Conservation (phyloP, 768 basidiomycete species). For the Collybia mongolica region DNA sequence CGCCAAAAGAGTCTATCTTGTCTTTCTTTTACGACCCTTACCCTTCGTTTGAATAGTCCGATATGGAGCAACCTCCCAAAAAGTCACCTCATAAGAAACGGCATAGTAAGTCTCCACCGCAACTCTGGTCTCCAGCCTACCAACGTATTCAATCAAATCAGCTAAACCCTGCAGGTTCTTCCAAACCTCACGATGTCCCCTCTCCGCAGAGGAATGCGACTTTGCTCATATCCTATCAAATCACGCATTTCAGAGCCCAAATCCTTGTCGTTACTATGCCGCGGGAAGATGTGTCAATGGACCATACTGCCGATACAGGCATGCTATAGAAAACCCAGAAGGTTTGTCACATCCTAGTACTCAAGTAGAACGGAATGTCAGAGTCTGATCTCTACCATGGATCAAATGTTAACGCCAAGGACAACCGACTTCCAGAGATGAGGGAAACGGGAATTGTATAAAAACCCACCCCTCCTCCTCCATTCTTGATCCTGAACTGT, state of each 20-base stretch:
- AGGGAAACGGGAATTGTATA: neutral
- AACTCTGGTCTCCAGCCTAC: conserved; percentile 9
- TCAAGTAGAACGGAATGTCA: neutral
- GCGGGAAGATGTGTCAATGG: conserved; percentile 37
- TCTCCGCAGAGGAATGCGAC: conserved; percentile 44
- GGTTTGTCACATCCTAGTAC: conserved; percentile 8
- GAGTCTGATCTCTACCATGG: neutral
- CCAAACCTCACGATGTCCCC: conserved; percentile 39
- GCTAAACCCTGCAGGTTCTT: conserved; percentile 53
- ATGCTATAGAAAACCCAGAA: conserved; percentile 19
- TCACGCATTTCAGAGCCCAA: conserved; percentile 16
- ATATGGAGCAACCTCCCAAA: too few relatives aligned
- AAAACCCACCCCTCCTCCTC: neutral
- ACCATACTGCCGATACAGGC: conserved; percentile 34
- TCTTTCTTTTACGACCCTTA: conserved; percentile 4
- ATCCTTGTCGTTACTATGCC: conserved; percentile 32
- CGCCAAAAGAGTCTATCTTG: too few relatives aligned
- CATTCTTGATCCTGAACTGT: neutral
- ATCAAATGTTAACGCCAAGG: neutral
- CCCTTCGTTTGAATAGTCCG: conserved; percentile 1
- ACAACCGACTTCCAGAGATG: neutral
- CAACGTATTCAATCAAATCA: conserved; percentile 15
- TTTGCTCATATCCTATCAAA: conserved; percentile 41
- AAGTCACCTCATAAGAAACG: conserved; percentile 23
- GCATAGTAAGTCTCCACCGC: conserved; percentile 30